phyloP scores from a whole-genome alignment of 1,284 basidiomycete species.

The Fomitopsis palustris region DNA sequence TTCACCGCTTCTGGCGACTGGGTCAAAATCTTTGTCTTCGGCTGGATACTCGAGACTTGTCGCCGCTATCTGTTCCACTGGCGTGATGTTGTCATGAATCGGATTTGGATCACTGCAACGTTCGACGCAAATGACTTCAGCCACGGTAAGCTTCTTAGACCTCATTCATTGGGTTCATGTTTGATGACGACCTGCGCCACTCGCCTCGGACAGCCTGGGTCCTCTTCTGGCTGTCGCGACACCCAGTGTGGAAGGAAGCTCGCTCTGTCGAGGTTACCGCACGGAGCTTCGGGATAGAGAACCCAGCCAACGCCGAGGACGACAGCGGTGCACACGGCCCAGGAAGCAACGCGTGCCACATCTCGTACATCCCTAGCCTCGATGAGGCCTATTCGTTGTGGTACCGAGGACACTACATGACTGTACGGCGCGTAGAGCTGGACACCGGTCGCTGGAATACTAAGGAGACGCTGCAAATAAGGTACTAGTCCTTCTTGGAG shows the following conservation, averaged over 20 bases:
- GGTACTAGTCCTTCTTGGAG: constrained; percentile 11
- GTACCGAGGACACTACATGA: constrained; percentile 47
- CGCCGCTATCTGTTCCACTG: constrained; percentile 9
- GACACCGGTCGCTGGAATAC: constrained; percentile 22
- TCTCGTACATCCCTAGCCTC: constrained; percentile 47
- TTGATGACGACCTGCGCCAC: neutral
- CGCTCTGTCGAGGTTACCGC: constrained; percentile 52
- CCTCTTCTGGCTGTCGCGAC: constrained; percentile 32
- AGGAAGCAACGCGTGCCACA: constrained; percentile 24
- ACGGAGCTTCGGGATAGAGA: constrained; percentile 16
- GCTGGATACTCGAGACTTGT: constrained; percentile 18
- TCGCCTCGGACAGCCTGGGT: constrained; percentile 29
- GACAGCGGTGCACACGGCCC: constrained; percentile 36
- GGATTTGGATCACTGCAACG: constrained; percentile 18
- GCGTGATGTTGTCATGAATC: constrained; percentile 10
- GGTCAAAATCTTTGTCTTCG: constrained; percentile 26
- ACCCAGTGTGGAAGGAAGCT: constrained; percentile 33
- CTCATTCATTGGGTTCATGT: neutral
- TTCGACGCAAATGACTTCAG: constrained; percentile 28
- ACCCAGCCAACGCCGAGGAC: constrained; percentile 28
- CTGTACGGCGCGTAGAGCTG: constrained; percentile 34
- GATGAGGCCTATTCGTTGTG: constrained; percentile 44
- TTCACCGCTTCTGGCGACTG: constrained; percentile 23
- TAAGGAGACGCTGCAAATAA: constrained; percentile 20
- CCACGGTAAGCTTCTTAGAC: constrained; percentile 15